Base-by-base conservation (phyloP, 2,329 filamentous ascomycete genomes). In the Verticillium alfalfae region DNA sequence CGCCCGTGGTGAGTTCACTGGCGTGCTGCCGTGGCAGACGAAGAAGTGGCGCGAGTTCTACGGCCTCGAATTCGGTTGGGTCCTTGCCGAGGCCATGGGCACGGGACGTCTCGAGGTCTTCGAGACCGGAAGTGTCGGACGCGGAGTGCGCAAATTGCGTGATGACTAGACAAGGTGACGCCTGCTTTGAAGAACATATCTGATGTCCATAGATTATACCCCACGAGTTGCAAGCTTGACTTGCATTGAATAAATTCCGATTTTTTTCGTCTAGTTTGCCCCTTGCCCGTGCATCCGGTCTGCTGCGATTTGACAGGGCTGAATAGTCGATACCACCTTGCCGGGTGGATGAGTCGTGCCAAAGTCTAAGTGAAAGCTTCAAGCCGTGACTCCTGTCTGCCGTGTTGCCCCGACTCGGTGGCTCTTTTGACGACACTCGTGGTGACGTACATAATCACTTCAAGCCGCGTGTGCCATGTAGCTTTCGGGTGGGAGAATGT, bases 61-160 rank as follows among this genome's bases (percentile, higher is more conserved):
- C 68, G 90, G 90, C 0, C 73, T 92, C 63, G 76, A 82, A 54
- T 93, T 92, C 72, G 83, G 88, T 62, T 93, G 88, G 88, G 79
- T 90, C 16, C 71, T 93, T 52, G 86, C 84, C 49, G 89, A 92
- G 72, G 89, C 88, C 54, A 79, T 91, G 31, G 90, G 89, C 0
- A 79, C 86, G 34, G 90, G 90, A 1, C 70, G 88, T 16, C 82
- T 92, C 4, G 90, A 93, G 73, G 75, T 91, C 15, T 93, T 93
- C 71, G 85, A 91, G 69, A 93, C 90, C 13, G 81, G 87, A 15
- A 89, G 85, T 67, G 88, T 92, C n/a, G 90, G 90, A 1, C 79
- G 83, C 63, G 90, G 85, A 12, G 82, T 91, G 62, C 79, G 86
- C 66, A 73, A 74, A 58, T 61, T 81, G 61, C 73, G 54, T 2